phyloP scores from a whole-genome alignment of 495 filamentous ascomycete species.

The Jackrogersella multiformis region DNA sequence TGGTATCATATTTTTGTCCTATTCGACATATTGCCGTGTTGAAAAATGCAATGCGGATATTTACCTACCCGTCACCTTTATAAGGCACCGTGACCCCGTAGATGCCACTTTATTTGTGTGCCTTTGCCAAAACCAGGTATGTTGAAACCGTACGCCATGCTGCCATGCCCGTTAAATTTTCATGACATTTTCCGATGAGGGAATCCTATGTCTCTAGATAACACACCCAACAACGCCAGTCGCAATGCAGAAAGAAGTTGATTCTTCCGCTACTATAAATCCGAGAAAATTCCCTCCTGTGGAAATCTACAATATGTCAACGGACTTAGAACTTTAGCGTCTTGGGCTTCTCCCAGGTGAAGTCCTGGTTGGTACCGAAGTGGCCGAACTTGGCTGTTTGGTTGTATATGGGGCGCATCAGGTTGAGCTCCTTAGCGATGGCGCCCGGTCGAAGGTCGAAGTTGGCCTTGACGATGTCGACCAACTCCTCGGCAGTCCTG shows the following conservation, averaged over 20 bases:
- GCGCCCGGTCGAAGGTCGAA: slow-evolving; percentile 98
- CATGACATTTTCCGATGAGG: slow-evolving; percentile 52
- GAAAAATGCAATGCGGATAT: slow-evolving; percentile 45
- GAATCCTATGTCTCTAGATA: slow-evolving; percentile 50
- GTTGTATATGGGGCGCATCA: slow-evolving; percentile 96
- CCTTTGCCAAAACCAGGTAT: slow-evolving; percentile 46
- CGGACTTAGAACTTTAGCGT: slow-evolving; percentile 79
- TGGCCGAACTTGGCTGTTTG: slow-evolving; percentile 99
- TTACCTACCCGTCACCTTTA: slow-evolving; percentile 40
- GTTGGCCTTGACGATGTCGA: slow-evolving; percentile 91
- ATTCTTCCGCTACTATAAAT: slow-evolving; percentile 52
- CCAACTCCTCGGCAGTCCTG: slow-evolving; percentile 79
- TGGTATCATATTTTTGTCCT: slow-evolving; percentile 38
- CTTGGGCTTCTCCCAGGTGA: slow-evolving; percentile 99
- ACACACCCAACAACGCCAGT: slow-evolving; percentile 50
- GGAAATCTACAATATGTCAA: slow-evolving; percentile 38
- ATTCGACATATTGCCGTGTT: slow-evolving; percentile 39
- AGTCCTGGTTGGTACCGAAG: slow-evolving; percentile 95
- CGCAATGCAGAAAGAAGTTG: slow-evolving; percentile 58
- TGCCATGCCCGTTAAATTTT: slow-evolving; percentile 48
- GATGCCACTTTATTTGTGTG: slow-evolving; percentile 36
- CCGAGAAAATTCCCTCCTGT: slow-evolving; percentile 42
- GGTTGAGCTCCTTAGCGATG: slow-evolving; percentile 96
- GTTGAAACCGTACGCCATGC: slow-evolving; percentile 53
- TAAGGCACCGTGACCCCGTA: slow-evolving; percentile 29